Percentiles rank a stretch among this genome's conserved stretches.
These are phyloP conservation scores for Achaetomium macrosporum DNA, from an alignment of 2,329 filamentous ascomycete genomes.

Conservation along the genomic window DNA sequence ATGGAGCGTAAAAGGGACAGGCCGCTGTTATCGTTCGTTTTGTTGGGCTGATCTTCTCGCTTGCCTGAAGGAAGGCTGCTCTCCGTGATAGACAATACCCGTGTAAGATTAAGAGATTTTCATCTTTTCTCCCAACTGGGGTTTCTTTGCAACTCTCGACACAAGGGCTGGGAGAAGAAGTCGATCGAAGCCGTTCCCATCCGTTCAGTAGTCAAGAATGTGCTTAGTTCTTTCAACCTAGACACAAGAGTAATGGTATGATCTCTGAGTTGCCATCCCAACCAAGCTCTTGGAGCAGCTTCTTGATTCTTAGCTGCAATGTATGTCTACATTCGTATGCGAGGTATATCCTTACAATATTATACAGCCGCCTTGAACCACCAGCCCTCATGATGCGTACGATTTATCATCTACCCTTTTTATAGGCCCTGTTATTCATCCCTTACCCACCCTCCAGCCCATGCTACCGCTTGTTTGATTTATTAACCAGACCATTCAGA, in stretches of 20 bases:
- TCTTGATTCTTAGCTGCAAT: too few relatives aligned
- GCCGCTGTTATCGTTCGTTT: background rate
- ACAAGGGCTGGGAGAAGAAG: too few relatives aligned
- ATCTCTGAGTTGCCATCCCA: too few relatives aligned
- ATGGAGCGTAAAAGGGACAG: background rate
- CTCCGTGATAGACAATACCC: slow-evolving; percentile 10
- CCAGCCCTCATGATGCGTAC: background rate
- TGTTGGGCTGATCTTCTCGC: background rate
- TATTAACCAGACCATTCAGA: slow-evolving; percentile 17
- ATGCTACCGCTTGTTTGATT: background rate
- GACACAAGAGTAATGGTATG: too few relatives aligned
- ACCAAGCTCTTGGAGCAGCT: too few relatives aligned
- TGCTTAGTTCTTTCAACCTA: too few relatives aligned
- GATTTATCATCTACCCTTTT: background rate
- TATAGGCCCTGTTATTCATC: background rate
- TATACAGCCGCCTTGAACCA: background rate
- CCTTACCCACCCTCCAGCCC: background rate
- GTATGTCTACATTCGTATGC: background rate
- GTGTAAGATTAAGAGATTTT: slow-evolving; percentile 21
- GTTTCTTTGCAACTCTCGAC: slow-evolving; percentile 1
- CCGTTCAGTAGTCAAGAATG: too few relatives aligned
- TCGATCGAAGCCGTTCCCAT: too few relatives aligned
- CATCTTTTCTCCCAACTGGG: slow-evolving; percentile 37
- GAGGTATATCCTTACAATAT: background rate
- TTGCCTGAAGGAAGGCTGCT: slow-evolving; percentile 36